Conservation (phyloP, 2,329 filamentous ascomycete species). For the Penicillium sumatraense region DNA sequence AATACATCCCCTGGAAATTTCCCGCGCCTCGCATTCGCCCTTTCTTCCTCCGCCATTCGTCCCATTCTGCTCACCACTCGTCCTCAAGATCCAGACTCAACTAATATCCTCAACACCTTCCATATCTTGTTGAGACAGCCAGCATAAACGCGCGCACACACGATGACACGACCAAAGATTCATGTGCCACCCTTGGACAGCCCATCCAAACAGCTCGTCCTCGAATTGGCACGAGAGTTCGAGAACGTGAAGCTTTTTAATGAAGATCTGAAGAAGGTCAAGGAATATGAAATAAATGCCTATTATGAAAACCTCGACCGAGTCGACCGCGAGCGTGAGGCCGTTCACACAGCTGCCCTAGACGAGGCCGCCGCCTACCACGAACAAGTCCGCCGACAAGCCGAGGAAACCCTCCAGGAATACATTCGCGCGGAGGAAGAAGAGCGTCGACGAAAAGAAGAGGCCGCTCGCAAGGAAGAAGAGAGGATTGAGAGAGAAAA, state of each 20-base stretch:
- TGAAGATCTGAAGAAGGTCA: slow-evolving; percentile 47
- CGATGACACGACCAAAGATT: slow-evolving; percentile 34
- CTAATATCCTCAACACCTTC: background rate
- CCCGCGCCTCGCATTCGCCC: background rate
- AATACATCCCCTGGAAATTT: background rate
- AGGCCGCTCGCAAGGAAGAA: slow-evolving; percentile 39
- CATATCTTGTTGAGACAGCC: background rate
- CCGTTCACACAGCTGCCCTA: slow-evolving; percentile 68
- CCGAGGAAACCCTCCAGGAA: slow-evolving; percentile 58
- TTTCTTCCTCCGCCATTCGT: background rate
- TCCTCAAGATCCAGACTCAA: background rate
- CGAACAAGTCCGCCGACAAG: slow-evolving; percentile 63
- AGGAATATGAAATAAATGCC: slow-evolving; percentile 46
- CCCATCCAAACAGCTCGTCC: slow-evolving; percentile 45
- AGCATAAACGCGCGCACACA: no score
- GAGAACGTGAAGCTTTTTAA: slow-evolving; percentile 48
- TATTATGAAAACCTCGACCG: slow-evolving; percentile 66
- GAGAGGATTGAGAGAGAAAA: slow-evolving; percentile 40
- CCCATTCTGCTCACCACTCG: background rate
- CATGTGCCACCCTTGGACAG: slow-evolving; percentile 41
- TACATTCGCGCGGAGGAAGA: slow-evolving; percentile 47
- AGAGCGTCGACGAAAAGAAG: slow-evolving; percentile 40
- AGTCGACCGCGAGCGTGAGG: slow-evolving; percentile 65
- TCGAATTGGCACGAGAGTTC: slow-evolving; percentile 46
- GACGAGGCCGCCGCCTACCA: slow-evolving; percentile 69